A percentile compares a stretch with the other conserved stretches of the same genome.
phyloP scores from a whole-genome alignment of 768 basidiomycete species.

The Kwoniella sp. region DNA sequence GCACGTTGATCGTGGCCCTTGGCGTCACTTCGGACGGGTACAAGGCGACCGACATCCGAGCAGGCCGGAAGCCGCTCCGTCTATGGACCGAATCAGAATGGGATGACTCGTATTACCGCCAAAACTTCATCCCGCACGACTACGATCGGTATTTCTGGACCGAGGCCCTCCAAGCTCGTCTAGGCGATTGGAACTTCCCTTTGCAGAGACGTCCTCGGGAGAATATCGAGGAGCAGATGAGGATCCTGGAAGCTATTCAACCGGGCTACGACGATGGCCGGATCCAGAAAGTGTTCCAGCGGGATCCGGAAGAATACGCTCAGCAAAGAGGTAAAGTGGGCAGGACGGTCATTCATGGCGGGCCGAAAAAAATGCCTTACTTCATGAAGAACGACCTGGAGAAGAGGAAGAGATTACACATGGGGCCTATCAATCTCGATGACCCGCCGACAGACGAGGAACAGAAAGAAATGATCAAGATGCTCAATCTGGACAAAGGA shows the following conservation, averaged over 20 bases:
- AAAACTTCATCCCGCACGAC: constrained; percentile 14
- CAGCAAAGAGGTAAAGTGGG: constrained; percentile 15
- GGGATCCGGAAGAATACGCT: constrained; percentile 8
- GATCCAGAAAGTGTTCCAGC: constrained; percentile 27
- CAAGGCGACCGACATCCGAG: constrained; percentile 21
- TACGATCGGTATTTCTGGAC: constrained; percentile 19
- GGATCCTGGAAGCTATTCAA: not conserved
- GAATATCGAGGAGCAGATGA: constrained; percentile 12
- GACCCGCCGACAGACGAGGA: constrained; percentile 13
- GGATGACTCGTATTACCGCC: constrained; percentile 10
- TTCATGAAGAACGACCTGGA: constrained; percentile 12
- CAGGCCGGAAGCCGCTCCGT: constrained; percentile 32
- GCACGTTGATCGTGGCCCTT: constrained; percentile 16
- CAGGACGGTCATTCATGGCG: constrained; percentile 27
- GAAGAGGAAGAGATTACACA: constrained; percentile 10
- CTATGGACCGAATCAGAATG: constrained; percentile 38
- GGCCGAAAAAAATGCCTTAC: constrained; percentile 14
- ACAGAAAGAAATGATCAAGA: constrained; percentile 18
- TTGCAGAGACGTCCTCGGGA: constrained; percentile 13
- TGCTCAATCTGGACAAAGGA: constrained; percentile 17
- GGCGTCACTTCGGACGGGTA: constrained; percentile 19
- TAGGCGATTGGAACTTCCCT: constrained; percentile 31
- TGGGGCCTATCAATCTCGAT: constrained; percentile 8
- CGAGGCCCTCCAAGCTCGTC: constrained; percentile 22
- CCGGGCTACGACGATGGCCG: constrained; percentile 16